These are phyloP conservation scores for Gossypium turneri DNA, from an alignment of 345 rosid genomes.

Conservation along the genomic window DNA sequence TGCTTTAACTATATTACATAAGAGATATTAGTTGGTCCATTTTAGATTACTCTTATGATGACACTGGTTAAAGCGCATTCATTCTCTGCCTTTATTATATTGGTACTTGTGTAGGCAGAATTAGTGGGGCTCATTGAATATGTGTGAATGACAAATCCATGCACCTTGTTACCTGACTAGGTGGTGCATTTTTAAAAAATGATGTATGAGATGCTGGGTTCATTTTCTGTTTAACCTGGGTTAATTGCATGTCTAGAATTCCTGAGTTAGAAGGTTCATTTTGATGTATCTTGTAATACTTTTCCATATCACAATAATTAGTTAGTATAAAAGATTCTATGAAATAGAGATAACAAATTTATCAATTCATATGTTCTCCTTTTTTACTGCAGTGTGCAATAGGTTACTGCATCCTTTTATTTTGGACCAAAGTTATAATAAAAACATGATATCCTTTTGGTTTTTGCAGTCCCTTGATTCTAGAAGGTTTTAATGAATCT, in stretches of 20 bases:
- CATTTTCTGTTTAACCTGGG: slow-evolving; percentile 1
- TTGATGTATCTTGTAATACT: slow-evolving; percentile 4
- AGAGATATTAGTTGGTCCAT: background rate
- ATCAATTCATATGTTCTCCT: background rate
- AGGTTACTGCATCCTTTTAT: slow-evolving; percentile 8
- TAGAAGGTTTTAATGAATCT: slow-evolving; percentile 26
- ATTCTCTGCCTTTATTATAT: background rate
- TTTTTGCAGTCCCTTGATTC: slow-evolving; percentile 31
- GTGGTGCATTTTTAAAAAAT: background rate
- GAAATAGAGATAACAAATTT: background rate
- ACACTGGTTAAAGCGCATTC: slow-evolving; percentile 7
- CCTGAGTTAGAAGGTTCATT: background rate
- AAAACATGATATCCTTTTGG: background rate
- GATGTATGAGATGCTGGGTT: background rate
- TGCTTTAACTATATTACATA: background rate
- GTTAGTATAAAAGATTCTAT: background rate
- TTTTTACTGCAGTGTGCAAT: background rate
- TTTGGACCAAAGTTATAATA: background rate
- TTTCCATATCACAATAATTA: background rate
- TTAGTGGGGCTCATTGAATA: background rate
- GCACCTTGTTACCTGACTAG: slow-evolving; percentile 7
- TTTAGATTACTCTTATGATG: slow-evolving; percentile 3
- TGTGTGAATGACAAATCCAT: background rate
- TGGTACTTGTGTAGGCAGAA: background rate
- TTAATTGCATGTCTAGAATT: background rate